These are phyloP conservation scores for Ustilago esculenta DNA, from an alignment of 1,284 basidiomycete genomes.

Conservation along the genomic window DNA sequence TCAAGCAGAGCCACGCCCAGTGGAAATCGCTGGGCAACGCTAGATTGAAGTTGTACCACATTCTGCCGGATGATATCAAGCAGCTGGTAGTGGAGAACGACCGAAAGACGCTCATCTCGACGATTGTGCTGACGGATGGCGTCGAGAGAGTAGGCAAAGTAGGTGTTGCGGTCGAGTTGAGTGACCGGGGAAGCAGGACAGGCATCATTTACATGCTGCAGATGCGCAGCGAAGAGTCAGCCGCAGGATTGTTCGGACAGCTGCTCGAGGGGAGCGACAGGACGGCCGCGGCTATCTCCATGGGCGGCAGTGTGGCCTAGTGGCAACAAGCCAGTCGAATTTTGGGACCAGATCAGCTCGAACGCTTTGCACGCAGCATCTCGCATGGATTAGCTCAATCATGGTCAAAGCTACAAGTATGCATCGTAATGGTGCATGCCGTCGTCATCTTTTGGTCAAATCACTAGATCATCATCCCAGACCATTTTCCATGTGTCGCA, in stretches of 20 bases:
- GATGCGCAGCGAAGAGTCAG: slow-evolving; percentile 80
- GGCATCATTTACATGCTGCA: slow-evolving; percentile 96
- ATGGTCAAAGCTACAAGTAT: too few relatives aligned
- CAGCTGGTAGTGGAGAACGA: slow-evolving; percentile 95
- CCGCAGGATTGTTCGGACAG: slow-evolving; percentile 84
- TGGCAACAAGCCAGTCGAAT: background rate
- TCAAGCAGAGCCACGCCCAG: slow-evolving; percentile 92
- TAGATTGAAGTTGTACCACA: slow-evolving; percentile 83
- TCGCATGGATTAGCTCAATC: too few relatives aligned
- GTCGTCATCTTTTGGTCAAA: background rate
- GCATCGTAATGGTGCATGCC: too few relatives aligned
- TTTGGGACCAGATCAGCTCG: too few relatives aligned
- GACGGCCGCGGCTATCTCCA: slow-evolving; percentile 37
- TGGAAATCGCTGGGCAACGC: slow-evolving; percentile 95
- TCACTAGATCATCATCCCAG: too few relatives aligned
- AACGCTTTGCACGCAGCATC: too few relatives aligned
- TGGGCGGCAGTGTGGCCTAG: slow-evolving; percentile 23
- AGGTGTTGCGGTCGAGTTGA: slow-evolving; percentile 94
- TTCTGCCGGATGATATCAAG: slow-evolving; percentile 84
- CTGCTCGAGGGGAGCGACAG: slow-evolving; percentile 88
- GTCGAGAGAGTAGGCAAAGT: slow-evolving; percentile 98
- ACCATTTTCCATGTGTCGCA: too few relatives aligned
- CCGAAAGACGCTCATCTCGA: slow-evolving; percentile 81
- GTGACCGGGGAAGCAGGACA: slow-evolving; percentile 86
- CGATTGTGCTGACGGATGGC: slow-evolving; percentile 92